Evolutionary conservation across 306 rosid species (phyloP), one percentile per base, ranked within the genome.

Genomic region (Arachis hypogaea): DNA sequence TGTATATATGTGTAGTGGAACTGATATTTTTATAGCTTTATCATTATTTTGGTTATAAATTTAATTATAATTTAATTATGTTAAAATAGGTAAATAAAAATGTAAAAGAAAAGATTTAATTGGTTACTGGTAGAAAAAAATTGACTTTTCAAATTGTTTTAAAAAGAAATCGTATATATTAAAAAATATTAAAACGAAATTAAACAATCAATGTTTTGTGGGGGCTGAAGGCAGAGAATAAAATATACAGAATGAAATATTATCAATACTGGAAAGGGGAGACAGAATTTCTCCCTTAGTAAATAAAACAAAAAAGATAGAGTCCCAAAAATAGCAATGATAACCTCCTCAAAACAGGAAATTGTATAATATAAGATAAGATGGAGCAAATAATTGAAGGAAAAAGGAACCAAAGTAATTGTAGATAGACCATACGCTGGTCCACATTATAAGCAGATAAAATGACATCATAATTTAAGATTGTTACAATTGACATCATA

Each of bases 331-430:
- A 72, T 67, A 57, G 59, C 59, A 63, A 51, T 68, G 80, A 58
- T 43, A 72, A 68, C 33, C 59, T 57, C 42, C 68, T 69, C 62
- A 11, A 55, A 7, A 65, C 44, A 68, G 68, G 47, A 58, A 57
- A 68, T 63, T 9, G 11, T 55, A 14, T 52, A 65, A 54, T 58
- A 71, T 49, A 47, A 66, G 51, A 58, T 7, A 7, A 18, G 51
- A 33, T 33, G 73, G 50, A 1, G 5, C 41, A 40, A 49, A 79
- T 83, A 75, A 75, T 83, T 79, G 76, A 47, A 75, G 28, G 59
- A 69, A 77, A 63, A 43, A 33, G 38, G 49, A 54, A 73, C 43
- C 49, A 52, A 50, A 69, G 42, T 57, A 30, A 45, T 52, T 11
- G 44, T n/a, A 47, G 57, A 73, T 63, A 45, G 47, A 42, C 60